A percentile compares a stretch with the other conserved stretches of the same genome.
phyloP scores from a whole-genome alignment of 2,329 filamentous ascomycete species.

The Malbranchea zuffiana region DNA sequence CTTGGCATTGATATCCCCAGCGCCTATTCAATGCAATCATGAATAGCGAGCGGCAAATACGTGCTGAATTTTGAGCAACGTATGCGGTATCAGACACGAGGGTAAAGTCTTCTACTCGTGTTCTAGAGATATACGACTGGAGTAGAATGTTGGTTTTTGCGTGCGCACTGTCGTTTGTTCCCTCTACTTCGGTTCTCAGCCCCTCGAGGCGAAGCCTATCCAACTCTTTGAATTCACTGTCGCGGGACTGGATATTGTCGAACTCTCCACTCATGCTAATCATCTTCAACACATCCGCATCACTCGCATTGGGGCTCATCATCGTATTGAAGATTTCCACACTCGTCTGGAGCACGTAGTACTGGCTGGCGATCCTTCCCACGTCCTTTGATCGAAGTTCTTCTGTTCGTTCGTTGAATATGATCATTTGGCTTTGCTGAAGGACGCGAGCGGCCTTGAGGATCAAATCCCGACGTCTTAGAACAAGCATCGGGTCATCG shows the following conservation, averaged over 20 bases:
- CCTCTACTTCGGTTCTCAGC: conserved; percentile 67
- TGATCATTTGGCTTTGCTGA: conserved; percentile 95
- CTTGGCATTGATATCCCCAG: conserved; percentile 92
- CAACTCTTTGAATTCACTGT: conserved; percentile 84
- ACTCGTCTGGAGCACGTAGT: conserved; percentile 85
- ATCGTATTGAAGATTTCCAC: conserved; percentile 93
- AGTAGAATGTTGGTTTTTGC: conserved; percentile 92
- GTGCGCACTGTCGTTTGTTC: conserved; percentile 56
- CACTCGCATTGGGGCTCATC: conserved; percentile 77
- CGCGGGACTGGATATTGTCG: conserved; percentile 87
- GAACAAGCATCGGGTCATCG: conserved; percentile 79
- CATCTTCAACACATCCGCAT: conserved; percentile 91
- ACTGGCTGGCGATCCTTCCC: conserved; percentile 92
- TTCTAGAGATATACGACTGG: conserved; percentile 85
- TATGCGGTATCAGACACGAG: conserved; percentile 86
- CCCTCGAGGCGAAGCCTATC: conserved; percentile 57
- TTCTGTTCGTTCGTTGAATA: conserved; percentile 90
- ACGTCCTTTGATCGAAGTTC: conserved; percentile 91
- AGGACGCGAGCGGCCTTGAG: conserved; percentile 79
- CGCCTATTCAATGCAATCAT: conserved; percentile 93
- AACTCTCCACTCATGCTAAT: conserved; percentile 97
- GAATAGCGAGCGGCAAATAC: conserved; percentile 89
- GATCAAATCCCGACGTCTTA: conserved; percentile 71
- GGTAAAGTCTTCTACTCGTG: conserved; percentile 84
- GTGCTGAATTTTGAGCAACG: conserved; percentile 86